Base-by-base conservation (phyloP, 495 filamentous ascomycete genomes). In the Halenospora varia region DNA sequence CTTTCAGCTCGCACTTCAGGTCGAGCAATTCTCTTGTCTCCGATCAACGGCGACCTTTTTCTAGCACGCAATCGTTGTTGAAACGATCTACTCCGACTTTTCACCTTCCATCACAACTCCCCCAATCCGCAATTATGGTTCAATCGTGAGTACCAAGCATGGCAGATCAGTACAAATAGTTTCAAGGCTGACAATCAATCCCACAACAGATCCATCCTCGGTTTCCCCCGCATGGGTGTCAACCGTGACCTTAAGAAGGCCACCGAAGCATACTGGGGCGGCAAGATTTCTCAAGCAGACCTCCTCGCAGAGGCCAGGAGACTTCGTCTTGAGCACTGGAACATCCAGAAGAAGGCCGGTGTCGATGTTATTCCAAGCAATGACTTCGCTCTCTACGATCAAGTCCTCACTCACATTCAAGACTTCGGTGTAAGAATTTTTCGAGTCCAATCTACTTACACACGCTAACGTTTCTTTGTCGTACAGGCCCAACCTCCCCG, bases 221-320 rank as follows among this genome's bases (percentile, higher is more conserved):
- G 87, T 70, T 91, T 92, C 79, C 88, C 87, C 75, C 94, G 94
- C 73, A 96, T 97, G 89, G 94, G 94, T 77, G 88, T 81, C 68
- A 90, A 96, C 76, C 88, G 94, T 82, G 95, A 98, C 81, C 87
- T 98, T 71, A 98, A 98, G 88, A 98, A 98, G 84, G 94, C 94
- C 68, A 97, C 89, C 56, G 94, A 98, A 77, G 88, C 93, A 66
- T 86, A 97, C 85, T 98, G 94, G 94, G 88, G 75, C 69, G 95
- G 84, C 67, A 97, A 97, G 82, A 77, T 95, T 71, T 91, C 89
- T 53, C 88, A 88, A 64, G 83, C 88, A 60, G 89, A 90, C 53
- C 88, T 98, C 59, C 79, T 97, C 60, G 79, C 83, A 53, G 95
- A 97, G 82, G 94, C 88, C 71, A 97, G 97, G 88, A 83, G 91